Evolutionary conservation across 2,329 filamentous ascomycete species (phyloP).

Genomic region (Talaromyces sp.): DNA sequence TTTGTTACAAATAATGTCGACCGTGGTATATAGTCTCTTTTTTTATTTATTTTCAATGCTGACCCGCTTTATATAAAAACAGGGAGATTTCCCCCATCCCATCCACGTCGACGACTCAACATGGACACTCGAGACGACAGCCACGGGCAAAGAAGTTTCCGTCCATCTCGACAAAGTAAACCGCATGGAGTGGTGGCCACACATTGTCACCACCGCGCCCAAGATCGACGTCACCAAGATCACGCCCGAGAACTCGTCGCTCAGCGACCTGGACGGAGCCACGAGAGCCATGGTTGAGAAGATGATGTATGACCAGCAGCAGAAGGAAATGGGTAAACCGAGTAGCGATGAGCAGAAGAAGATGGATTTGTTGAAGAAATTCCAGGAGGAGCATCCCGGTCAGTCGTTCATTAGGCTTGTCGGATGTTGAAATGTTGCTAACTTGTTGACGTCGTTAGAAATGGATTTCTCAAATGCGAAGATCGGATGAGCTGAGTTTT

Average conservation of each 20-base stretch:
- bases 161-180: conserved; percentile 93
- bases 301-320: conserved; percentile 99
- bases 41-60: not conserved
- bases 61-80: not conserved
- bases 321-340: conserved; percentile 87
- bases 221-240: conserved; percentile 96
- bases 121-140: conserved; percentile 76
- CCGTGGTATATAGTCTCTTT: not conserved
- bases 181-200: conserved; percentile 98
- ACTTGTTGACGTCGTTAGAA: conserved; percentile 34
- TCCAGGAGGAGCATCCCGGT: conserved; percentile 70
- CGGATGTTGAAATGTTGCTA: conserved; percentile 1
- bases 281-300: conserved; percentile 98
- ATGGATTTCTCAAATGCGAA: conserved; percentile 65
- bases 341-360: conserved; percentile 96
- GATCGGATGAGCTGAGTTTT: conserved; percentile 37
- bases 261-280: conserved; percentile 89
- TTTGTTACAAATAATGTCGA: not conserved
- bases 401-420: conserved; percentile 13
- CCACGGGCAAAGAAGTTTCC: conserved; percentile 65
- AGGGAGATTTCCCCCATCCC: conserved; percentile 80
- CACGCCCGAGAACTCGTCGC: conserved; percentile 82
- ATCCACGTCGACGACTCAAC: conserved; percentile 83
- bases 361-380: conserved; percentile 85
- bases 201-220: conserved; percentile 80